Base-by-base conservation (phyloP, 2,329 filamentous ascomycete genomes). In the Penicillium occitanis region DNA sequence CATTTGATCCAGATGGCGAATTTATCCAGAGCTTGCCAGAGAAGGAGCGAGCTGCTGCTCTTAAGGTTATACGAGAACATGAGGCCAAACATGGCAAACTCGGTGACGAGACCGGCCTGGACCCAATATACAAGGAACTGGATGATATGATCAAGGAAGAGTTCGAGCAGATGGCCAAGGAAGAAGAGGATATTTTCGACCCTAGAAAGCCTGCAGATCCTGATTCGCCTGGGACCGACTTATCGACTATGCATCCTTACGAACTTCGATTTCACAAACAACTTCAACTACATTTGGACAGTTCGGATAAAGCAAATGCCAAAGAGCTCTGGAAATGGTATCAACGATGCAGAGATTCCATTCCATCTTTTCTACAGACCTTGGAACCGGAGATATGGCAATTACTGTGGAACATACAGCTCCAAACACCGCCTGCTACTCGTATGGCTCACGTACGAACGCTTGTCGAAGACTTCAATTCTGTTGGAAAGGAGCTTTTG, bases 381-480 rank as follows among this genome's bases (percentile, higher is more conserved):
- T 82, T 93, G n/a, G 85, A 90, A 0, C 72, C 81, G 10, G 81
- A 85, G 17, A 82, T 86, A 4, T 90, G 90, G 86, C 78, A 85
- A n/a, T 74, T 87, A 1, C 75, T 94, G 8, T 94, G 90, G 90
- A 79, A 83, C 51, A 86, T 87, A 0, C 81, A 82, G 68, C 69
- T 71, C 22, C 81, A 85, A 50, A 74, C 78, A 10, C 68, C 80
- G 40, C 78, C 80, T 55, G 84, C 68, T 40, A 87, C 73, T 75
- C 84, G 53, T 81, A 83, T 90, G 73, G 78, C 83, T 5, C 88
- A 90, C 72, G 77, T 91, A 35, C 85, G 85, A 66, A 78, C 82
- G 37, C 81, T 94, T 2, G 83, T 86, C 5, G 84, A 87, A 71
- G 90, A 93, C 72, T 89, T 92, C 82, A 81, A 83, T 64, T 82